Base-by-base conservation (phyloP, 2,329 filamentous ascomycete genomes). In the Dendryphion nanum region DNA sequence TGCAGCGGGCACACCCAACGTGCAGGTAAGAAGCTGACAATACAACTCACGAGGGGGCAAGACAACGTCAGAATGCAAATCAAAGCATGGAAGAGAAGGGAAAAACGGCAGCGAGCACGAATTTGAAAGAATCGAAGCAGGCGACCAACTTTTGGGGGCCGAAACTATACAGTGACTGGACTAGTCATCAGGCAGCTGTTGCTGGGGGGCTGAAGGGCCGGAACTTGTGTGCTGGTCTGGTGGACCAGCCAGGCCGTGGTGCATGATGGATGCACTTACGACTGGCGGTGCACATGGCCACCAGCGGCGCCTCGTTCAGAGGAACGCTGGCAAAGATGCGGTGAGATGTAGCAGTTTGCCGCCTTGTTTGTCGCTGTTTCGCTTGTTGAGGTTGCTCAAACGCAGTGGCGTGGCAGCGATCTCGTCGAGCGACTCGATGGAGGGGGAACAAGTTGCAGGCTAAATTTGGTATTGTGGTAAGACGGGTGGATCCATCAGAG, bases 161-260 rank as follows among this genome's bases (percentile, higher is more conserved):
- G 39, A 45, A 48, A 40, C 8, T 26, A 20, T 36, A 20, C 19
- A 15, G 7, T 17, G 21, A 24, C 23, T 34, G 13, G 40, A 37
- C 37, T 37, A 40, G 37, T 50, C 41, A 47, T 43, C 47, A 48
- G 49, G 49, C 49, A 53, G 36, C 47, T 42, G 47, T n/a, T n/a
- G n/a, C n/a, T n/a, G n/a, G n/a, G 23, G 45, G 46, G 47, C 47
- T 50, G 47, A 50, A 20, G 43, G 20, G 23, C 23, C 32, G 5
- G 18, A 30, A 35, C 29, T 35, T 32, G 40, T 30, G 35, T 28
- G 33, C 29, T 42, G 39, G 41, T 47, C 40, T 42, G 42, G 40
- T 47, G 42, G 38, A 32, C 42, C 35, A 15, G 29, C 29, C 23
- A 26, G 23, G 23, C 23, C n/a, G 8, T n/a, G n/a, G 8, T 8